Base-by-base conservation (phyloP, 2,329 filamentous ascomycete genomes). In the Aspergillus puulaauensis region DNA sequence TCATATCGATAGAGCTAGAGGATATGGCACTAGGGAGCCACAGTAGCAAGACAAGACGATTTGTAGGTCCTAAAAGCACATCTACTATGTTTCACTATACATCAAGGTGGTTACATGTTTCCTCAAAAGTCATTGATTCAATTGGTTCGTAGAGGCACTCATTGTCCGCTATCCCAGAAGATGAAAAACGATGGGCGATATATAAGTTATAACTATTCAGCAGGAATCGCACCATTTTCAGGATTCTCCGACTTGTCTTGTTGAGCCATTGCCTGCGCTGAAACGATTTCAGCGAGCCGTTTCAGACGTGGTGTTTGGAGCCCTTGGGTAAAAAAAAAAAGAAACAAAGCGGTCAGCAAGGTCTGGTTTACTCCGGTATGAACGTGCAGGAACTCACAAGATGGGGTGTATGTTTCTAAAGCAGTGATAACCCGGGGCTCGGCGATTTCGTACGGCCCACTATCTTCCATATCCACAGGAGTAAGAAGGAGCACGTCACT, bases 381-480 rank as follows among this genome's bases (percentile, higher is more conserved):
- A 37, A n/a, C 4, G 31, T n/a, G 12, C 9, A 44, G 24, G 8
- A 56, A 82, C 90, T 84, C 83, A 95, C 93, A 99, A 66, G 93
- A 96, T 62, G 95, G 95, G 51, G 95, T 98, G 74, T 99, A 99
- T 14, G 95, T 99, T 80, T 99, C 95, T 64, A 99, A 80, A 53
- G 95, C 95, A 3, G 93, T 97, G 70, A 99, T 99, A 54, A 91
- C 90, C 72, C 95, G 86, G 27, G 95, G 95, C 76, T 99, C 95
- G 14, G 95, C 95, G 75, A 99, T 99, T 77, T 98, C 95, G 71
- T 99, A 99, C 24, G 93, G 95, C 23, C 95, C 95, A 68, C 91
- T 96, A 78, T 99, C 95, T 71, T 99, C 95, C 93, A 99, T 97
- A 75, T 99, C 95, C 58, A 99, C 93, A 49, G 95, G 92, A 58